Conservation (phyloP, 192 early-diverging fungal genomes). For the Backusella australiensis region DNA sequence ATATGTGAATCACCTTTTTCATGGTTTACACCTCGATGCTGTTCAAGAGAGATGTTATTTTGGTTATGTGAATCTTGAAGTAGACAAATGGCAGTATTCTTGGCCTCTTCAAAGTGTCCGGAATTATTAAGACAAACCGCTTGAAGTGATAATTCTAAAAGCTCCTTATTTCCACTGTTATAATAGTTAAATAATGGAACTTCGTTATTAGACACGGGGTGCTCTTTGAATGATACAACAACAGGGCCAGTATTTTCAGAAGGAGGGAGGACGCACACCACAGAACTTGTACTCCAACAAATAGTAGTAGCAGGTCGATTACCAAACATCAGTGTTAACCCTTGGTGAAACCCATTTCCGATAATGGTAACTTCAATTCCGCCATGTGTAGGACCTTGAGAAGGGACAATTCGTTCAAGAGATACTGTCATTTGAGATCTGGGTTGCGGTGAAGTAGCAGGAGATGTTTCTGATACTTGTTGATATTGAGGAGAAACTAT, state of each 20-base stretch:
- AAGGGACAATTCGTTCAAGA: conserved; percentile 66
- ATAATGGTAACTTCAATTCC: conserved; percentile 84
- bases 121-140: conserved; percentile 79
- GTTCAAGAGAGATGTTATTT: neutral
- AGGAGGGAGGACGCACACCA: conserved; percentile 84
- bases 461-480: neutral
- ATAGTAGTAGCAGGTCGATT: conserved; percentile 68
- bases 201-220: conserved; percentile 32
- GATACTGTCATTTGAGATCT: neutral
- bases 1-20: neutral
- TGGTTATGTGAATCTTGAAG: conserved; percentile 35
- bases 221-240: conserved; percentile 52
- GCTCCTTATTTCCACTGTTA: conserved; percentile 70
- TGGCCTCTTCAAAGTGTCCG: conserved; percentile 68
- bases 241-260: conserved; percentile 71
- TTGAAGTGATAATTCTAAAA: conserved; percentile 87
- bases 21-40: neutral
- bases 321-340: conserved; percentile 73
- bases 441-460: neutral
- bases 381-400: conserved; percentile 81
- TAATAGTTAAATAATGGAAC: conserved; percentile 36
- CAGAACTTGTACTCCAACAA: conserved; percentile 71
- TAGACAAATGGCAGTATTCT: conserved; percentile 66
- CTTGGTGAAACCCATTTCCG: conserved; percentile 75
- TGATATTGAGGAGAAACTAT: neutral